A percentile compares a stretch with the other conserved stretches of the same genome.
Evolutionary conservation across 2,329 filamentous ascomycete genomes (phyloP).

Genomic region (Atkinsonella hypoxylon): DNA sequence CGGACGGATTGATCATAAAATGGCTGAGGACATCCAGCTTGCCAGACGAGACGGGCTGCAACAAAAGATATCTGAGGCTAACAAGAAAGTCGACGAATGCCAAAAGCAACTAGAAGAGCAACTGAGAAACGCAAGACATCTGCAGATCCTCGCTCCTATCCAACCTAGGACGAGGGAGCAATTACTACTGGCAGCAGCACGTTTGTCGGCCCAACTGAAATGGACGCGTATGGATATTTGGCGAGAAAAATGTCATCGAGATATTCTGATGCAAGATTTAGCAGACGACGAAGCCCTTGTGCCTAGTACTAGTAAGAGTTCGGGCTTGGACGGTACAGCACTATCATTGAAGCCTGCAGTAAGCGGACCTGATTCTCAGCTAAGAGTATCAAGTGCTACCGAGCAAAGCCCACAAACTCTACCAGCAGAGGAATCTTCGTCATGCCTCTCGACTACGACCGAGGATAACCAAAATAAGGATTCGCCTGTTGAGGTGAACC

Average conservation of each 20-base stretch:
- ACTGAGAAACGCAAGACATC: constrained; percentile 77
- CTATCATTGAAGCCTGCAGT: constrained; percentile 13
- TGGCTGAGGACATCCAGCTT: constrained; percentile 74
- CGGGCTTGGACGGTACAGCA: constrained; percentile 11
- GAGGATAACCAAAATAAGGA: constrained; percentile 12
- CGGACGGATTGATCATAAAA: constrained; percentile 64
- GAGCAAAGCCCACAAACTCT: constrained; percentile 17
- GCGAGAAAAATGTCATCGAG: constrained; percentile 80
- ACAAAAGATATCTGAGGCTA: constrained; percentile 70
- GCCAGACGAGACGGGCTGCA: constrained; percentile 75
- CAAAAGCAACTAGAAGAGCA: constrained; percentile 74
- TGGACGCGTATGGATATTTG: constrained; percentile 94
- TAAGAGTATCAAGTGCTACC: constrained; percentile 13
- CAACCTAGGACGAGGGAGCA: constrained; percentile 82
- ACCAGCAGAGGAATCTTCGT: constrained; percentile 13
- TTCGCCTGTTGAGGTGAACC: constrained; percentile 17
- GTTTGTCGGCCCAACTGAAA: constrained; percentile 77
- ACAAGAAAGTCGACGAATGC: constrained; percentile 60
- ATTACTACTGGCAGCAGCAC: constrained; percentile 71
- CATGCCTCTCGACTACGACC: constrained; percentile 10
- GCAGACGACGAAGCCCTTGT: constrained; percentile 51
- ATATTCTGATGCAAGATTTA: constrained; percentile 75
- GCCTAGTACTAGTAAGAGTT: neutral
- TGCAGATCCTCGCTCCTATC: constrained; percentile 80
- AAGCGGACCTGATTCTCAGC: constrained; percentile 17